phyloP scores from a whole-genome alignment of 2,329 filamentous ascomycete genomes.

The Alternaria metachromatica region DNA sequence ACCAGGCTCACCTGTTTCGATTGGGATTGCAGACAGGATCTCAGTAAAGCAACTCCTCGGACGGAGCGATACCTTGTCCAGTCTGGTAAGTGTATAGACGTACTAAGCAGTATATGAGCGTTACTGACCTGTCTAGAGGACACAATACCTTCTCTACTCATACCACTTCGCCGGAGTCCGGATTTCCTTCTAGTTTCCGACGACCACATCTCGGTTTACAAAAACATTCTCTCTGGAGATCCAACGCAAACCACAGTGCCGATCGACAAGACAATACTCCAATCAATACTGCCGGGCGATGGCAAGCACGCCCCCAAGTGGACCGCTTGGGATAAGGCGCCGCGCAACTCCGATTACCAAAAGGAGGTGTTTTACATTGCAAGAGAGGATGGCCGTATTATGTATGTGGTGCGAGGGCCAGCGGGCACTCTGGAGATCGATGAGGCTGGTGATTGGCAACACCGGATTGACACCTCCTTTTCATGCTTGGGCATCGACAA shows the following conservation, averaged over 20 bases:
- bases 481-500: constrained; percentile 66
- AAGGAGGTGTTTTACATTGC: constrained; percentile 85
- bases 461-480: constrained; percentile 82
- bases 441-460: constrained; percentile 65
- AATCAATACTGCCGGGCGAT: constrained; percentile 54
- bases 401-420: constrained; percentile 70
- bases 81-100: constrained; percentile 27
- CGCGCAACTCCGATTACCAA: constrained; percentile 63
- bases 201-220: constrained; percentile 47
- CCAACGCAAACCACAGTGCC: constrained; percentile 27
- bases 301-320: constrained; percentile 64
- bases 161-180: constrained; percentile 50
- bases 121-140: constrained; percentile 38
- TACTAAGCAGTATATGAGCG: not conserved
- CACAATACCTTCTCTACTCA: constrained; percentile 47
- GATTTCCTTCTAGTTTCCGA: constrained; percentile 52
- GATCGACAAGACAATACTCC: constrained; percentile 39
- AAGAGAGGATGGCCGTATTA: constrained; percentile 83
- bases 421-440: constrained; percentile 44
- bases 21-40: constrained; percentile 58
- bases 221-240: constrained; percentile 50
- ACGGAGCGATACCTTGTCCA: constrained; percentile 37
- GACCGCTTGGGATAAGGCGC: constrained; percentile 84
- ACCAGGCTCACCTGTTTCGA: constrained; percentile 60
- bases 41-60: constrained; percentile 33